Conservation (phyloP, 1,284 basidiomycete species). For the Ceratorhiza oryzae-sativae region DNA sequence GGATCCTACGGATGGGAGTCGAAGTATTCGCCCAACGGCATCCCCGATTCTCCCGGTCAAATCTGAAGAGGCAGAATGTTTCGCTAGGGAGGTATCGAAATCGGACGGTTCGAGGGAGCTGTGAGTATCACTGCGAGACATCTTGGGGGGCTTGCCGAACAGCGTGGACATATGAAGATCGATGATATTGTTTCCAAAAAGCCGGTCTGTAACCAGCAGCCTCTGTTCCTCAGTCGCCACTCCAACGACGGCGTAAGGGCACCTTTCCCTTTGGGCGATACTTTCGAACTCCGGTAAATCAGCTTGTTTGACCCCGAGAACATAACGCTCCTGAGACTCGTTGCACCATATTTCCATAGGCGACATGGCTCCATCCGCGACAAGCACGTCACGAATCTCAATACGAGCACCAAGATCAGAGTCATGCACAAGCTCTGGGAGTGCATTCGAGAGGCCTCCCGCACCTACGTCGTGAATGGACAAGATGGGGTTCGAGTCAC, state of each 20-base stretch:
- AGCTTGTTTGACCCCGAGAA: conserved; percentile 81
- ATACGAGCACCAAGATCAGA: conserved; percentile 89
- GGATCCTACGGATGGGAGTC: conserved; percentile 90
- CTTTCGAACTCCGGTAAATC: conserved; percentile 66
- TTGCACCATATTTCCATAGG: conserved; percentile 99
- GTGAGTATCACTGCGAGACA: conserved; percentile 78
- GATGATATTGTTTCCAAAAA: conserved; percentile 83
- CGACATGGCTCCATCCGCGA: conserved; percentile 93
- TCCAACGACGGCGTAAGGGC: conserved; percentile 92
- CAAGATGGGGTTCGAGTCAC: conserved; percentile 81
- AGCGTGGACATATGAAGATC: conserved; percentile 93
- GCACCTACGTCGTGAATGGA: conserved; percentile 99
- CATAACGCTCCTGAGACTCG: conserved; percentile 98
- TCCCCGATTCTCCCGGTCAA: conserved; percentile 59
- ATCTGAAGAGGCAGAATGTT: conserved; percentile 63
- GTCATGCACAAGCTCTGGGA: conserved; percentile 97
- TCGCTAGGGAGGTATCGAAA: conserved; percentile 77
- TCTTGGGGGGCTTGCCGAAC: conserved; percentile 96
- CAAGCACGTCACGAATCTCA: conserved; percentile 91
- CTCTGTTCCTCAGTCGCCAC: conserved; percentile 81
- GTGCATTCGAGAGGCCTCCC: conserved; percentile 94
- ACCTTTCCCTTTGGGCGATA: conserved; percentile 88
- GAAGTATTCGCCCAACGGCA: conserved; percentile 84
- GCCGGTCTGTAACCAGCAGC: conserved; percentile 88
- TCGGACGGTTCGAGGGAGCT: conserved; percentile 58